Evolutionary conservation across 23 red algal species (phyloP).

Genomic region (Gracilaria domingensis): DNA sequence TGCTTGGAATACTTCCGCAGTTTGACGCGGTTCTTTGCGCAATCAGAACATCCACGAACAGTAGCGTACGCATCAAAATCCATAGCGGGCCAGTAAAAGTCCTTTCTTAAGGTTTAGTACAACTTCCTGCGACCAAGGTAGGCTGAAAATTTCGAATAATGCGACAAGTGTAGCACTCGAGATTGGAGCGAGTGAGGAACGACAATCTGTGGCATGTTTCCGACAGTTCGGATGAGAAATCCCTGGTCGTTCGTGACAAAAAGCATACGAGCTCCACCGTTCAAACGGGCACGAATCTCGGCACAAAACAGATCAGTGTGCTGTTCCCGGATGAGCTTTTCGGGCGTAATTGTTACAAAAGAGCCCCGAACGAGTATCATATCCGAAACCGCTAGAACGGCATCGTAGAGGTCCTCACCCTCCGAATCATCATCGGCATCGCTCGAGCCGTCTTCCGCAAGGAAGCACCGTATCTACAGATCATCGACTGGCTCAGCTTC

Average conservation of each 20-base stretch:
- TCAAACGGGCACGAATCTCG: conserved; percentile 10
- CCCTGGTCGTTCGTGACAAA: conserved; percentile 16
- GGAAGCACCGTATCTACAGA: neutral
- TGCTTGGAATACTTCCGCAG: conserved; percentile 27
- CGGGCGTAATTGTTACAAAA: conserved; percentile 13
- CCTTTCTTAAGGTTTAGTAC: neutral
- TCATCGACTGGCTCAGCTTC: neutral
- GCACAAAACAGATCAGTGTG: neutral
- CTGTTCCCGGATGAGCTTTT: conserved; percentile 45
- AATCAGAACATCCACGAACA: neutral
- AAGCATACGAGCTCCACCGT: neutral
- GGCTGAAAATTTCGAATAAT: conserved; percentile 1
- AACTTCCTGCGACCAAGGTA: conserved; percentile 26
- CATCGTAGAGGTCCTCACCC: neutral
- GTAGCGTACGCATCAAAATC: neutral
- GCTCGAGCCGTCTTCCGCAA: neutral
- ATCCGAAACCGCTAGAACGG: neutral
- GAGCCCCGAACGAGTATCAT: neutral
- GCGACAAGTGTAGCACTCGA: neutral
- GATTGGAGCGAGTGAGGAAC: conserved; percentile 29
- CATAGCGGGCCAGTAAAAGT: conserved; percentile 54
- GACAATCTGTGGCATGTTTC: conserved; percentile 11
- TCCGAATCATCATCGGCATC: neutral
- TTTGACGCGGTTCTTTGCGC: conserved; percentile 4
- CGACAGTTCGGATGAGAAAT: neutral